Conservation (phyloP, 2,329 filamentous ascomycete species). For the Thyridium curvatum region DNA sequence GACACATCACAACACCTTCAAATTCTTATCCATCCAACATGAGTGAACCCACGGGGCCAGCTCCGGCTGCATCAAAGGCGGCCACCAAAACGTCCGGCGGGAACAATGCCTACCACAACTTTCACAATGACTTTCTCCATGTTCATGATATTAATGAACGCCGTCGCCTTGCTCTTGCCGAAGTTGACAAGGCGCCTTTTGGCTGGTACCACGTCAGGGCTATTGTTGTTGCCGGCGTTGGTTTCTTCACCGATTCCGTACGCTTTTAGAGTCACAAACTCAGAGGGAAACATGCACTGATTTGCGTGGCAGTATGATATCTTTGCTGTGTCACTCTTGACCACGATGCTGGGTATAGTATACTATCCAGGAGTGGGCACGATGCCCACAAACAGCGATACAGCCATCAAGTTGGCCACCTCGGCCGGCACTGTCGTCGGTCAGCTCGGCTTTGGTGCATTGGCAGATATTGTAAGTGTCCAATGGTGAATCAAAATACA, state of each 20-base stretch:
- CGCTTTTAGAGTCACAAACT: conserved; percentile 1
- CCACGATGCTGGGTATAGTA: conserved; percentile 72
- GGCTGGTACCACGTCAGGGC: conserved; percentile 81
- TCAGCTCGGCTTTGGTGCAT: conserved; percentile 71
- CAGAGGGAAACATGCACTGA: neutral
- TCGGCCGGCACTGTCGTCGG: conserved; percentile 79
- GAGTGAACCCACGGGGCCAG: too few relatives aligned
- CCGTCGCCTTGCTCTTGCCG: conserved; percentile 69
- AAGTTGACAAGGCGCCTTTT: conserved; percentile 76
- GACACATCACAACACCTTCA: too few relatives aligned
- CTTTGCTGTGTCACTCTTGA: conserved; percentile 69
- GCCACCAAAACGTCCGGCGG: conserved; percentile 51
- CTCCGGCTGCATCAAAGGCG: conserved; percentile 6
- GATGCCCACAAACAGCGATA: conserved; percentile 65
- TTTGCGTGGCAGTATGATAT: conserved; percentile 53
- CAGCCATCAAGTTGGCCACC: conserved; percentile 79
- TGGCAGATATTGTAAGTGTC: conserved; percentile 53
- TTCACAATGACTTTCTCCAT: conserved; percentile 45
- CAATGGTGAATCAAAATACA: neutral
- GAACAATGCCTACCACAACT: conserved; percentile 70
- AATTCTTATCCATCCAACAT: too few relatives aligned
- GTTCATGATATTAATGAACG: conserved; percentile 70
- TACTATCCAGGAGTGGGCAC: conserved; percentile 56
- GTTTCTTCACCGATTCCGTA: conserved; percentile 77
- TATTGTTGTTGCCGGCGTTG: conserved; percentile 72